Evolutionary conservation across 1,139 yeast species (phyloP).

Genomic region (Entelexis sorbosivorans): DNA sequence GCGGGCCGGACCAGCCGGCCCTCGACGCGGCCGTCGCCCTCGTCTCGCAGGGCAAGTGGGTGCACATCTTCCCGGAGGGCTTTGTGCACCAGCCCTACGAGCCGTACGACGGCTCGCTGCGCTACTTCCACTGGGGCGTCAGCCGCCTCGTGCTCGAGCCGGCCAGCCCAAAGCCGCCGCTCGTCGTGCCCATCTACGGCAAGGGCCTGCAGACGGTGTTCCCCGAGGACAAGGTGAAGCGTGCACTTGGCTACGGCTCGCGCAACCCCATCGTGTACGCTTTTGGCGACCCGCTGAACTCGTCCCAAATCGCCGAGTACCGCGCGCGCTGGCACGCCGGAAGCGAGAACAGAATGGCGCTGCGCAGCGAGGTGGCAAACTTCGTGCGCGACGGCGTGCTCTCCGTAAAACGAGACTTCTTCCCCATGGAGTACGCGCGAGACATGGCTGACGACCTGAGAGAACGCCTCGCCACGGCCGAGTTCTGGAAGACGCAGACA

Average conservation of each 20-base stretch:
- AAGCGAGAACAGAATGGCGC: constrained; percentile 12
- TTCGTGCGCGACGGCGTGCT: constrained; percentile 56
- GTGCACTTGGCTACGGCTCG: constrained; percentile 46
- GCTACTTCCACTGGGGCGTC: constrained; percentile 95
- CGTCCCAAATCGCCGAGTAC: constrained; percentile 45
- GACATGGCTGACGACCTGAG: constrained; percentile 2
- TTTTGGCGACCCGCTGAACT: constrained; percentile 64
- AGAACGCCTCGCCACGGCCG: constrained; percentile 27
- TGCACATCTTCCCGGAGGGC: constrained; percentile 93
- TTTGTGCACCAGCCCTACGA: constrained; percentile 75
- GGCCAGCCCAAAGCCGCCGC: constrained; percentile 61
- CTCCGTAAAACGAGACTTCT: constrained; percentile 39
- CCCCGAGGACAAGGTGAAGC: constrained; percentile 49
- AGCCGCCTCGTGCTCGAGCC: constrained; percentile 65
- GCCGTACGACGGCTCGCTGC: constrained; percentile 70
- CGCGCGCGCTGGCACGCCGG: constrained; percentile 54
- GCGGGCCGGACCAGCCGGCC: constrained; percentile 85
- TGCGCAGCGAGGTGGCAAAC: constrained; percentile 63
- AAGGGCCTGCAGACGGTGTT: constrained; percentile 80
- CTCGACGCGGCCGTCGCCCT: constrained; percentile 81
- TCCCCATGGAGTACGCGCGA: constrained; percentile 1
- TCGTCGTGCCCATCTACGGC: constrained; percentile 78
- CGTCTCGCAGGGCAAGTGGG: constrained; percentile 70
- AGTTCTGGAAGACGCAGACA: constrained; percentile 48
- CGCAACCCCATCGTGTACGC: constrained; percentile 60